phyloP scores from a whole-genome alignment of 208 protist species.

The Endotrypanum monterogeii region DNA sequence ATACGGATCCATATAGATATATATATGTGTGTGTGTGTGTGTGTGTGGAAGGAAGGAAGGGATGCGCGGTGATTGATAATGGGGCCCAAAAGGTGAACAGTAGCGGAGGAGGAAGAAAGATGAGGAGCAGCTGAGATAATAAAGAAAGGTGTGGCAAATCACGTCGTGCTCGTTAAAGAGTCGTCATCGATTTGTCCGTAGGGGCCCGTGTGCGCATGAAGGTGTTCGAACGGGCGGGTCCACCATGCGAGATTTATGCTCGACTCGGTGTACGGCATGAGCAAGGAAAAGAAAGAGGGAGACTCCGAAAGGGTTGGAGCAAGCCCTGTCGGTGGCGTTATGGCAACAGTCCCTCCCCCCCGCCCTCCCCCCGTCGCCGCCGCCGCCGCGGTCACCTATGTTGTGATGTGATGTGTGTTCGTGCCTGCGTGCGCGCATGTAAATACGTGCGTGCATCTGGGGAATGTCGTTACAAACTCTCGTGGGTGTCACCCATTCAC shows the following conservation, averaged over 20 bases:
- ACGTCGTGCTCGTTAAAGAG: background rate
- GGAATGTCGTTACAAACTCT: background rate
- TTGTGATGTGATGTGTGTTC: background rate
- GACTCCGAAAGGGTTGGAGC: background rate
- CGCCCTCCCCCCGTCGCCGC: background rate
- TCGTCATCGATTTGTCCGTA: background rate
- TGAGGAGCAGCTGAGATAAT: too few relatives aligned
- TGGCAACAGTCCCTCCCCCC: background rate
- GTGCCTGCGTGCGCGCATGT: background rate
- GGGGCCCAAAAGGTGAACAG: background rate
- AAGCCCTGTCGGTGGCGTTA: background rate
- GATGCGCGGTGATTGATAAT: background rate
- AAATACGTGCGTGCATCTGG: background rate
- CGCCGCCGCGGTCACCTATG: too few relatives aligned
- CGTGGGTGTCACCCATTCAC: background rate
- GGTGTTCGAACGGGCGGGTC: background rate
- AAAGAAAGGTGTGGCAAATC: too few relatives aligned
- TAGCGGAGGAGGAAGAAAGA: background rate
- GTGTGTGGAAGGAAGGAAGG: background rate
- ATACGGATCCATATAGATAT: too few relatives aligned
- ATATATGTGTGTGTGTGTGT: slow-evolving; percentile 12
- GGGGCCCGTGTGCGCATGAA: slow-evolving; percentile 1
- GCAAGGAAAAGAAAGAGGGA: slow-evolving; percentile 20
- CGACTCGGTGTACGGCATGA: slow-evolving; percentile 12
- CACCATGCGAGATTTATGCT: background rate